Evolutionary conservation across 169 alveolate species (phyloP), one percentile per base, ranked within the genome.

Genomic region (Hepatocystis sp.): DNA sequence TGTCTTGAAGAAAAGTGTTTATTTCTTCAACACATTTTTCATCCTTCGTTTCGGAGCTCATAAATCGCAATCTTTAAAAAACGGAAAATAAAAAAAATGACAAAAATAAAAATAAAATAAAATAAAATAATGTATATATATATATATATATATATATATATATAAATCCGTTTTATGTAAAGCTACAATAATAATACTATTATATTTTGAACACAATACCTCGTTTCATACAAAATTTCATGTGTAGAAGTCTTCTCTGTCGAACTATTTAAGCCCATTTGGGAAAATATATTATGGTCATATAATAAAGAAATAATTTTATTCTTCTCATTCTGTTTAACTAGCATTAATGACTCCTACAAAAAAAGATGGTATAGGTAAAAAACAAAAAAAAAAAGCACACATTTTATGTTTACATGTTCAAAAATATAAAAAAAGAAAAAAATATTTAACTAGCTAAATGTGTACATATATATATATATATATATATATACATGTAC

Each of bases 251-350:
- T 17, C 25, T 67, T 42, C 10, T 13, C 39, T 56, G 63, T n/a
- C n/a, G n/a, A 15, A 8, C 15, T 17, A 11, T 58, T 30, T 28
- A 34, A 19, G 1, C 17, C 23, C 7, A 67, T 13, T 34, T 44
- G 85, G 19, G 86, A 46, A n/a, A 68, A 68, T 55, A 68, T 68
- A 32, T 68, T 53, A 60, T 25, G 32, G 13, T 68, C 86, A 32
- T 68, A 68, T 61, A 56, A 42, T 13, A 68, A 13, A 0, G 86
- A 68, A 17, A 55, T 68, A 32, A 68, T 8, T 30, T 68, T 68
- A 32, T 68, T 40, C 44, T 55, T 47, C 25, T 55, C 23, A 34
- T 56, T 68, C 13, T 61, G 17, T 56, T 68, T 68, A 47, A 68
- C 3, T 32, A 68, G 44, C 19, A 68, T 60, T 44, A 68, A 39